phyloP scores from a whole-genome alignment of 2,329 filamentous ascomycete species.

The Talaromyces sp. region DNA sequence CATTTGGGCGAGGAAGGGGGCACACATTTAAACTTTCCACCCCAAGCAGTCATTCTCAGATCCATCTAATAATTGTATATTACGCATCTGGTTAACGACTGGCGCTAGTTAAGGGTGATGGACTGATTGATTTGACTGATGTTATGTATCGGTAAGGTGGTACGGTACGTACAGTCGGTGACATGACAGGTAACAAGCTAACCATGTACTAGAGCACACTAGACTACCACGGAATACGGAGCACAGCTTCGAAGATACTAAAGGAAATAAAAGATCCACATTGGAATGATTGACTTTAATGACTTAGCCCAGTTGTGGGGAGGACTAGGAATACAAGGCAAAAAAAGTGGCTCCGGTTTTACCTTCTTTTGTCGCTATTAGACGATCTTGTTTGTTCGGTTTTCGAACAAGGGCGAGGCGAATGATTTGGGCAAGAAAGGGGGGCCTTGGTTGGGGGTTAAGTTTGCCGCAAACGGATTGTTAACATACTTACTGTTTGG shows the following conservation, averaged over 20 bases:
- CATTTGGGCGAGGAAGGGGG: constrained; percentile 3
- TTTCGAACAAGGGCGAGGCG: neutral
- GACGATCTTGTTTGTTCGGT: constrained; percentile 2
- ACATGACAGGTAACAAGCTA: constrained; percentile 19
- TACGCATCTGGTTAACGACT: constrained; percentile 3
- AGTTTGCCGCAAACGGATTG: neutral
- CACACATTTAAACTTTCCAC: constrained; percentile 8
- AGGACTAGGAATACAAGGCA: constrained; percentile 14
- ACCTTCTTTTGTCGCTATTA: neutral
- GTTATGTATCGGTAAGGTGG: constrained; percentile 5
- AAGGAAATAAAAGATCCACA: constrained; percentile 2
- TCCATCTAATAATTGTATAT: constrained; percentile 7
- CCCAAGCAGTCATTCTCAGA: constrained; percentile 11
- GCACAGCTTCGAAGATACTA: neutral
- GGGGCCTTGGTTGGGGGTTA: neutral
- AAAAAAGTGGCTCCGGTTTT: constrained; percentile 2
- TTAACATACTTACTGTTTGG: neutral
- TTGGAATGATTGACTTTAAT: constrained; percentile 1
- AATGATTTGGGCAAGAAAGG: neutral
- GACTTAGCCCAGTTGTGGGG: constrained; percentile 14
- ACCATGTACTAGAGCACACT: constrained; percentile 1
- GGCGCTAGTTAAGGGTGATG: neutral
- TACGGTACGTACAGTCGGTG: constrained; percentile 11
- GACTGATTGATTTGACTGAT: neutral
- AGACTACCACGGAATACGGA: neutral